Base-by-base conservation (phyloP, 441 rosid genomes). In the Erodium texanum region DNA sequence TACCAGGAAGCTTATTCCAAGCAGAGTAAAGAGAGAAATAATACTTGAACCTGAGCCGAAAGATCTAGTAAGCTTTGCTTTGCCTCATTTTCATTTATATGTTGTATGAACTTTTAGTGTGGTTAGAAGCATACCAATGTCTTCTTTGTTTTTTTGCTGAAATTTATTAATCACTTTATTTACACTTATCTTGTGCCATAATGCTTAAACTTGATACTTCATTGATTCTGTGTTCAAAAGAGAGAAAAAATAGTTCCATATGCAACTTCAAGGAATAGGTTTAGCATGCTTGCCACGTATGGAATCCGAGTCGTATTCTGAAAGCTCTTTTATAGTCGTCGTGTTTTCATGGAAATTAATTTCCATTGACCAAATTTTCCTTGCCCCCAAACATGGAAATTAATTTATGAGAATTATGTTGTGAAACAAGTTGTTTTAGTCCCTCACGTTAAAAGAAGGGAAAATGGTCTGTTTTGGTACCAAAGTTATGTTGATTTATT, bases 21-120 rank as follows among this genome's bases (percentile, higher is more conserved):
- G 83, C 80, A 84, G 94, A 82, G 96, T 88, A 16, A 88, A 86
- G 83, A 85, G 91, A 74, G 96, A 92, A 78, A 69, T 75, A 24
- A 70, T 84, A 14, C 50, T 43, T 65, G 98, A 87, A 76, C 71
- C 88, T 41, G 93, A 88, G 58, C 67, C 73, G 58, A 89, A 82
- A 70, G 89, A 86, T 62, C 77, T 34, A 87, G 96, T 87, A 83
- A 73, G 74, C 52, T 59, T n/a, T 34, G 74, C 52, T 59, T n/a
- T 34, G 10, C 38, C 38, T 10, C 38, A 34, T 34, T 27, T 27
- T 1, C 32, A 19, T 32, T 68, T 67, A 12, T 68, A 29, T 29
- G 24, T 24, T 48, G 8, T 36, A 2, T 29, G 9, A 64, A 3
- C 14, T 62, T 68, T 14, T 63, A 24, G 32, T 66, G 38, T 36